phyloP scores from a whole-genome alignment of 371 early-diverging fungal species.

The Rhizomucor miehei region DNA sequence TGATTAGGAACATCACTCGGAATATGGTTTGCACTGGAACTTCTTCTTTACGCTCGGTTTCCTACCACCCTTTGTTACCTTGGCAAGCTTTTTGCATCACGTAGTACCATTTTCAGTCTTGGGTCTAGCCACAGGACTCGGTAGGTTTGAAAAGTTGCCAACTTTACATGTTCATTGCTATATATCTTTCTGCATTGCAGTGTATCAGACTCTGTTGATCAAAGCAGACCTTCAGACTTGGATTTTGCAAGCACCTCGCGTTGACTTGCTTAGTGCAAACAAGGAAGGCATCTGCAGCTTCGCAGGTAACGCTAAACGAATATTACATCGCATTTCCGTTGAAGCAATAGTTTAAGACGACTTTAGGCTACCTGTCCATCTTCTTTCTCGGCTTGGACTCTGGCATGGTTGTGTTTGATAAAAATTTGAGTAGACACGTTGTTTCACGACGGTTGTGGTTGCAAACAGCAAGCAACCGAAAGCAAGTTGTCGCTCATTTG shows the following conservation, averaged over 20 bases:
- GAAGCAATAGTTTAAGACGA: no score
- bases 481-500: slow-evolving; percentile 14
- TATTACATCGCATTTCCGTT: not conserved
- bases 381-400: slow-evolving; percentile 72
- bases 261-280: slow-evolving; percentile 79
- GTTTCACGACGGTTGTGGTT: slow-evolving; percentile 3
- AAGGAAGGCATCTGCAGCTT: slow-evolving; percentile 90
- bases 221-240: slow-evolving; percentile 63
- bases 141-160: slow-evolving; percentile 23
- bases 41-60: slow-evolving; percentile 94
- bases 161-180: no score
- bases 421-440: slow-evolving; percentile 3
- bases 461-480: not conserved
- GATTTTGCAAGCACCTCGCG: slow-evolving; percentile 77
- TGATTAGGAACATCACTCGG: slow-evolving; percentile 81
- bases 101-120: slow-evolving; percentile 43
- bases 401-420: slow-evolving; percentile 40
- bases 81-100: slow-evolving; percentile 37
- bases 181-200: slow-evolving; percentile 7
- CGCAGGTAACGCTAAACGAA: slow-evolving; percentile 42
- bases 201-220: slow-evolving; percentile 55
- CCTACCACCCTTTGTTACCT: slow-evolving; percentile 74
- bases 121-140: slow-evolving; percentile 44
- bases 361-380: slow-evolving; percentile 83
- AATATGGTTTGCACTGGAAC: slow-evolving; percentile 99